Conservation (phyloP, 345 rosid species). For the Salix caprea region DNA sequence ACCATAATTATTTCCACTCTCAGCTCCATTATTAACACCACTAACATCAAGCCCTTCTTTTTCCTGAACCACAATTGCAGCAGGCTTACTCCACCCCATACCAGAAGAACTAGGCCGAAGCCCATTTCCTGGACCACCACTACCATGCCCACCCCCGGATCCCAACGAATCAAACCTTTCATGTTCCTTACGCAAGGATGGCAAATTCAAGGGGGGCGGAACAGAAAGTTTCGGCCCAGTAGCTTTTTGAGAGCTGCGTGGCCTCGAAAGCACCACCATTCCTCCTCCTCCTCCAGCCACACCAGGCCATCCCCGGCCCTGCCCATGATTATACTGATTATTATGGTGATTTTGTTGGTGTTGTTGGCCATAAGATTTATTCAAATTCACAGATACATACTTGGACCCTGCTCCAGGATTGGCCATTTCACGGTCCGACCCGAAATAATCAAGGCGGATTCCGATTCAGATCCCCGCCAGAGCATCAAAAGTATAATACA, state of each 20-base stretch:
- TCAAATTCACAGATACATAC: slow-evolving; percentile 79
- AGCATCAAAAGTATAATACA: slow-evolving; percentile 40
- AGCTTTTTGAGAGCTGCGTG: slow-evolving; percentile 83
- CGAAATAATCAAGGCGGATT: slow-evolving; percentile 31
- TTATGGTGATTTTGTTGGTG: slow-evolving; percentile 42
- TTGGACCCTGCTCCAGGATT: slow-evolving; percentile 81
- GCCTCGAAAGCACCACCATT: slow-evolving; percentile 89
- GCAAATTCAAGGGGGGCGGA: slow-evolving; percentile 99
- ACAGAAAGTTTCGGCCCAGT: slow-evolving; percentile 88
- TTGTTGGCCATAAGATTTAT: slow-evolving; percentile 83
- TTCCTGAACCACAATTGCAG: slow-evolving; percentile 46
- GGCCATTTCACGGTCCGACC: slow-evolving; percentile 69
- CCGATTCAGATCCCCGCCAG: slow-evolving; percentile 61
- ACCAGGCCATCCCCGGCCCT: slow-evolving; percentile 47
- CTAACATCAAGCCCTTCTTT: slow-evolving; percentile 36
- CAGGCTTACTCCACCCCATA: slow-evolving; percentile 91
- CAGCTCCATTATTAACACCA: slow-evolving; percentile 17
- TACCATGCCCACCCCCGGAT: slow-evolving; percentile 52
- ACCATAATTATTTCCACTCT: slow-evolving; percentile 7
- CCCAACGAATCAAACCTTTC: slow-evolving; percentile 74
- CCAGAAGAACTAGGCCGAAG: slow-evolving; percentile 75
- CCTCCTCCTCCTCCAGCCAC: slow-evolving; percentile 55
- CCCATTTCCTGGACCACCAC: slow-evolving; percentile 67
- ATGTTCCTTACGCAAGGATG: slow-evolving; percentile 85
- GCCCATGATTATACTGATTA: slow-evolving; percentile 24